Conservation (phyloP, 2,329 filamentous ascomycete species). For the Trichoderma asperellum region DNA sequence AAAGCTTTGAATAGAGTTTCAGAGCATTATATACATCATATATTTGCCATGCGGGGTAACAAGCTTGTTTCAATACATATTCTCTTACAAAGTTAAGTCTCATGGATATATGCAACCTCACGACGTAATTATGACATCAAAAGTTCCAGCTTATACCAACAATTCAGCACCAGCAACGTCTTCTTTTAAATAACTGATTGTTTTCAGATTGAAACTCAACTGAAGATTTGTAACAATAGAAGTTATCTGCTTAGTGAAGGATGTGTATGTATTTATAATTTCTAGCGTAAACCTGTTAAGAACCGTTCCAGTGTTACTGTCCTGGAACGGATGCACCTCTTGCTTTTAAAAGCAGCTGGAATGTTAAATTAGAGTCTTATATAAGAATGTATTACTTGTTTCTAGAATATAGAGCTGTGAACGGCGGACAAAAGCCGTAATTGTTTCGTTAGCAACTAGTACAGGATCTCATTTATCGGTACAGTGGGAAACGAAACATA, state of each 20-base stretch:
- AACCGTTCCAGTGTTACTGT: too few relatives aligned
- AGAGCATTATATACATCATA: background rate
- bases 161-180: background rate
- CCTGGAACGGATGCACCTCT: too few relatives aligned
- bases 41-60: constrained; percentile 20
- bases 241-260: background rate
- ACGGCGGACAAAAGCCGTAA: background rate
- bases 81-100: constrained; percentile 7
- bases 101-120: background rate
- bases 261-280: background rate
- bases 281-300: background rate
- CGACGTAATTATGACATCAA: constrained; percentile 24
- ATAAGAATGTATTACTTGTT: background rate
- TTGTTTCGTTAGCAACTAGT: background rate
- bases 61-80: background rate
- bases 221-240: background rate
- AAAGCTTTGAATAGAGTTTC: constrained; percentile 1
- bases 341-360: background rate
- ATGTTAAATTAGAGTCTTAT: background rate
- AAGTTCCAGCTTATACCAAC: background rate
- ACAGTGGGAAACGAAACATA: background rate
- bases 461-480: background rate
- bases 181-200: background rate
- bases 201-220: background rate
- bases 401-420: background rate